These are phyloP conservation scores for Aspergillus aculeatinus DNA, from an alignment of 2,329 filamentous ascomycete genomes.

Conservation along the genomic window DNA sequence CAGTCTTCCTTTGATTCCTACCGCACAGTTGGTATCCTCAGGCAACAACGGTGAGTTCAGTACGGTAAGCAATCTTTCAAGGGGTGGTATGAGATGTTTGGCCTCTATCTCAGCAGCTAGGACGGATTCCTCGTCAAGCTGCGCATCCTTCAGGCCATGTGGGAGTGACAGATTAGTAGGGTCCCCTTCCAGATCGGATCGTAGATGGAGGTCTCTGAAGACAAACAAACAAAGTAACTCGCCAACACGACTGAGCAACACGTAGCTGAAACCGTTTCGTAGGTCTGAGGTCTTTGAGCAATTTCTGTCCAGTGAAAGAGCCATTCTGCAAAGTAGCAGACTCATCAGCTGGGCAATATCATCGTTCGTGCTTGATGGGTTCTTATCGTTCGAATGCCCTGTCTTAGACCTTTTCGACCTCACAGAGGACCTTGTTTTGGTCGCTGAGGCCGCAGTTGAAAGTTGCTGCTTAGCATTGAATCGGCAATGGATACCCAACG, in stretches of 20 bases:
- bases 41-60: constrained; percentile 15
- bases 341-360: constrained; percentile 22
- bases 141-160: constrained; percentile 28
- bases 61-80: constrained; percentile 32
- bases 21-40: not conserved
- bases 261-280: constrained; percentile 44
- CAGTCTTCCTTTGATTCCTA: constrained; percentile 30
- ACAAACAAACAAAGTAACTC: constrained; percentile 40
- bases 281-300: constrained; percentile 31
- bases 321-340: constrained; percentile 32
- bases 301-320: constrained; percentile 27
- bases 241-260: constrained; percentile 41
- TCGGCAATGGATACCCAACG: constrained; percentile 28
- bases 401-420: constrained; percentile 11
- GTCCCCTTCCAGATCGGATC: constrained; percentile 25
- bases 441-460: not conserved
- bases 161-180: constrained; percentile 32
- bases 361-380: constrained; percentile 10
- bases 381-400: not conserved
- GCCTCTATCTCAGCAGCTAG: constrained; percentile 34
- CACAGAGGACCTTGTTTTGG: constrained; percentile 17
- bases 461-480: constrained; percentile 12
- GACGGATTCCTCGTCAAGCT: constrained; percentile 24
- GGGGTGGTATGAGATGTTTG: constrained; percentile 35
- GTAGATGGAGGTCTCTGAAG: constrained; percentile 37